Evolutionary conservation across 805 yeast genomes (phyloP), one percentile per base, ranked within the genome.

Genomic region (Ogataea paraovalis): DNA sequence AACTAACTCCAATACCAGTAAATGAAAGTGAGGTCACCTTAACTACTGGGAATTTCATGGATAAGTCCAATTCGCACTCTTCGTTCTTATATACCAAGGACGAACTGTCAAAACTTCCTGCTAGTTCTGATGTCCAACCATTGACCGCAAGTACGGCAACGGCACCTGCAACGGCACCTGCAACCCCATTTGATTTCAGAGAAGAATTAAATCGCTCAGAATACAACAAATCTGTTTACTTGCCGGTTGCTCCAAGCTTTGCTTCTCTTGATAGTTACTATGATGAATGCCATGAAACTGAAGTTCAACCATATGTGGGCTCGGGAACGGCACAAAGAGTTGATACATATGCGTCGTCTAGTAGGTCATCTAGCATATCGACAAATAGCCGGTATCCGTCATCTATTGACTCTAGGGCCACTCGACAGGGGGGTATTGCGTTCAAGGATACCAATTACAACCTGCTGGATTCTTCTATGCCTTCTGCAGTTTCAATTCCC

Each of bases 221-320:
- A 9, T 21, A 27, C 2, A 21, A 32, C 12, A 47, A 51, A 21
- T 45, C 52, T 10, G 54, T 44, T 2, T 43, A 52, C 46, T 19
- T 85, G 36, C 88, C 88, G 0, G 70, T 83, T 14, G 83, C 80
- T 51, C 87, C 86, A 38, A 83, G 90, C 51, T 85, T 84, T 70
- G 92, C 92, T 1, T 85, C 91, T 0, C 67, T 86, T 59, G 90
- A 83, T 58, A 81, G 90, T 60, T 75, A 78, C 49, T 82, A 83
- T 59, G 71, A 60, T 41, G 62, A 59, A 38, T 51, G 33, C 28
- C 22, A 20, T 10, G 32, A 32, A 9, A 12, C 22, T 22, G 42
- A 44, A 3, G 28, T 20, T 19, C 43, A 32, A 12, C 39, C 57
- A 2, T 49, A 52, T 21, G 42, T 48, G 2, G 43, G 44, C 7